Percentiles rank a stretch among this genome's conserved stretches.
Evolutionary conservation across 768 basidiomycete species (phyloP).

Genomic region (Lactarius vividus): DNA sequence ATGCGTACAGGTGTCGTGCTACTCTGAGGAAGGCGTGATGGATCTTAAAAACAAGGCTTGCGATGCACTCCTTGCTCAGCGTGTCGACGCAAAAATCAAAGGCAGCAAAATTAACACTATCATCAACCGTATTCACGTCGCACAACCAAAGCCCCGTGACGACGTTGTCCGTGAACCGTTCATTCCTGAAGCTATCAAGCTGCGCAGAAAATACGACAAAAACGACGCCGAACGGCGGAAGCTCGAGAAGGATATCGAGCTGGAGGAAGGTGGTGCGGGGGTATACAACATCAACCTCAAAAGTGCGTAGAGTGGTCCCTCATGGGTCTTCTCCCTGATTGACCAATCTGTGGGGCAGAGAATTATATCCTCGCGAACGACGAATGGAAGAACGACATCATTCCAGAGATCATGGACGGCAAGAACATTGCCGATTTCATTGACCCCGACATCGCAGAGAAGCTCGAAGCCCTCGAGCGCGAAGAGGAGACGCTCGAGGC

Average conservation of each 20-base stretch:
- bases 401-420: slow-evolving; percentile 99
- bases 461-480: slow-evolving; percentile 93
- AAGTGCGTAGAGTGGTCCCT: slow-evolving; percentile 52
- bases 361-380: slow-evolving; percentile 85
- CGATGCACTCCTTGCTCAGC: slow-evolving; percentile 90
- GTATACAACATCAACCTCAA: slow-evolving; percentile 89
- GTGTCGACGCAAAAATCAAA: slow-evolving; percentile 92
- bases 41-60: slow-evolving; percentile 94
- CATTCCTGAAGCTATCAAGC: slow-evolving; percentile 83
- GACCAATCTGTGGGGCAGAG: slow-evolving; percentile 47
- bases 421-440: slow-evolving; percentile 99
- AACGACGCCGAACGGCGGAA: slow-evolving; percentile 72
- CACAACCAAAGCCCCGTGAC: slow-evolving; percentile 86
- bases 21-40: slow-evolving; percentile 98
- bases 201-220: slow-evolving; percentile 81
- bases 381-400: slow-evolving; percentile 92
- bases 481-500: slow-evolving; percentile 94
- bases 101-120: slow-evolving; percentile 91
- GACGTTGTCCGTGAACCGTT: slow-evolving; percentile 84
- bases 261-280: slow-evolving; percentile 84
- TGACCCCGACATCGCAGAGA: slow-evolving; percentile 95
- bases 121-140: slow-evolving; percentile 94
- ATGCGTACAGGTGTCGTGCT: slow-evolving; percentile 85
- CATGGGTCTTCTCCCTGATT: neutral
- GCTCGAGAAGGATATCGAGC: slow-evolving; percentile 79